Conservation (phyloP, 169 alveolate genomes). For the Plasmodium gallinaceum region DNA sequence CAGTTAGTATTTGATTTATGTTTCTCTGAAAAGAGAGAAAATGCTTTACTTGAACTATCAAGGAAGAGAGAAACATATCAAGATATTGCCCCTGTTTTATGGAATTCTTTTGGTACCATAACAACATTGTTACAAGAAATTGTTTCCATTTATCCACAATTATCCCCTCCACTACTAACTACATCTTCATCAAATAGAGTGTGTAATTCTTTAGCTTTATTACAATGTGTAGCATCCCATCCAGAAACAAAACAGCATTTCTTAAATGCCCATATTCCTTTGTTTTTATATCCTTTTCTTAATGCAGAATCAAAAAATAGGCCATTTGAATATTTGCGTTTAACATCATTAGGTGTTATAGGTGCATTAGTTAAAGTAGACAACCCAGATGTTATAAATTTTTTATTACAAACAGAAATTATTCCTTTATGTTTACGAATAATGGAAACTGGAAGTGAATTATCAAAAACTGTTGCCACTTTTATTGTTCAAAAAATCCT, state of each 20-base stretch:
- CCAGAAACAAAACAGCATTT: conserved; percentile 96
- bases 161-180: conserved; percentile 95
- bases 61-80: conserved; percentile 91
- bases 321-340: conserved; percentile 97
- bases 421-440: conserved; percentile 98
- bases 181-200: conserved; percentile 95
- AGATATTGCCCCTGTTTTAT: conserved; percentile 97
- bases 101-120: conserved; percentile 98
- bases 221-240: conserved; percentile 98
- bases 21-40: conserved; percentile 95
- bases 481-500: conserved; percentile 98
- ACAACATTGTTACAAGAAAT: conserved; percentile 96
- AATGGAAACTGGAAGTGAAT: conserved; percentile 99
- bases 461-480: conserved; percentile 98
- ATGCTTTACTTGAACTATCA: conserved; percentile 96
- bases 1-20: conserved; percentile 93
- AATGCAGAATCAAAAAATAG: conserved; percentile 96
- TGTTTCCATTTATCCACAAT: conserved; percentile 87
- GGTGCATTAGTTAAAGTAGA: conserved; percentile 99
- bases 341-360: conserved; percentile 99
- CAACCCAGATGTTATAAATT: conserved; percentile 97
- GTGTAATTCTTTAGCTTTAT: conserved; percentile 98
- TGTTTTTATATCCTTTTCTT: conserved; percentile 97
- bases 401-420: conserved; percentile 96
- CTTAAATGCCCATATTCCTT: conserved; percentile 98